Evolutionary conservation across 345 rosid genomes (phyloP), one percentile per base, ranked within the genome.

Genomic region (Hypericum perforatum): DNA sequence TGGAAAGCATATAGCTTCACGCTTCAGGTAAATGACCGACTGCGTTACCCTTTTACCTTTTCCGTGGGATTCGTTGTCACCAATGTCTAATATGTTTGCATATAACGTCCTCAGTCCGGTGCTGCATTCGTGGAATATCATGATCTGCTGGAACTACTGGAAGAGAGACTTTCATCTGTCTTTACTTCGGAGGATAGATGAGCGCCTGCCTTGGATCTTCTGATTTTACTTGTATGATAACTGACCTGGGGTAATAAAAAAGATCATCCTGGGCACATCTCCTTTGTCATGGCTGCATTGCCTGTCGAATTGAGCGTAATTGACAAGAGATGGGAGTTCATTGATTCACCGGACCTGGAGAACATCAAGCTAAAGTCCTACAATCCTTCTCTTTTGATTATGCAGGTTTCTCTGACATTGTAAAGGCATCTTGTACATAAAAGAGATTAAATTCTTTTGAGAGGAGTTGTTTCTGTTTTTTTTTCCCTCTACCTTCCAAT

Each of bases 1-100:
- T 91, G 98, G 96, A 66, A 74, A 73, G 98, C 98, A 47, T 91
- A 91, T 61, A 68, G 84, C 60, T 49, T 75, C 56, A 87, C 94
- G 8, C 82, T 91, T 64, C 79, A 84, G 89, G 94, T 84, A 64
- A 45, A 11, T 16, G 11, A 6, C 15, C 11, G 13, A n/a, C 2
- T 2, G 10, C 5, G 15, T 8, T 45, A 16, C 1, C 32, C 37
- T 54, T 57, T 29, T 37, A 11, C 8, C 47, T 39, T 7, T 6
- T 45, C 38, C 4, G 32, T 22, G 32, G 32, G 32, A 22, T 22
- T 22, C 32, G 32, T 1, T 22, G 32, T 22, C 32, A 22, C 32
- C 32, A 22, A 22, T 22, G 1, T 22, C 32, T 1, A 22, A 22
- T 22, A 16, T 43, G 22, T 42, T 32, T 38, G 2, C 44, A 39